Conservation (phyloP, 208 protist genomes). For the Novymonas esmeraldas region DNA sequence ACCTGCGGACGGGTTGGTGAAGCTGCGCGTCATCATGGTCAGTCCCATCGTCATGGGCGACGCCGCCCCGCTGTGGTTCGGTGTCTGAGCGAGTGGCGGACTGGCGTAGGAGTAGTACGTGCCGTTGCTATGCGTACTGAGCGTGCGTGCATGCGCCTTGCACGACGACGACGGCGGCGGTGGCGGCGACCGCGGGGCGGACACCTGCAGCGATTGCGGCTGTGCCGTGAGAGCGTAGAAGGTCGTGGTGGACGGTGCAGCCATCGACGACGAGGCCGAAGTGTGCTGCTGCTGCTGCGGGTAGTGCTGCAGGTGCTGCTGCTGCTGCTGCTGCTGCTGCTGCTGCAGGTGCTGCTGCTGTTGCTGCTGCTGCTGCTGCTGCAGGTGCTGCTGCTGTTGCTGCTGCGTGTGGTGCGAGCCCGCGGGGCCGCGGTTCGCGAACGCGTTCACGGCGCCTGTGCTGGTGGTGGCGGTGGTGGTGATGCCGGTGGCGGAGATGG, state of each 20-base stretch:
- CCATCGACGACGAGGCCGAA: neutral
- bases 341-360: constrained; percentile 3
- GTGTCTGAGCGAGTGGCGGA: constrained; percentile 11
- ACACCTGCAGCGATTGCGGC: neutral
- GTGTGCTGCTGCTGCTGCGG: constrained; percentile 5
- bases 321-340: constrained; percentile 1
- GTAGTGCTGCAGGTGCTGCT: neutral
- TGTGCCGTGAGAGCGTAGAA: constrained; percentile 1
- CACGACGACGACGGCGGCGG: constrained; percentile 10
- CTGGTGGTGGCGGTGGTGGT: neutral
- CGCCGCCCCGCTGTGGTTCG: constrained; percentile 18
- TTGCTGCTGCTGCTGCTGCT: neutral
- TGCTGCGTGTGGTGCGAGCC: neutral
- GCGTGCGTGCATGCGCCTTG: constrained; percentile 12
- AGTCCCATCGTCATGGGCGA: constrained; percentile 17
- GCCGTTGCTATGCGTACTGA: constrained; percentile 22
- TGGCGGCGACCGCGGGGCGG: constrained; percentile 7
- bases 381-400: neutral
- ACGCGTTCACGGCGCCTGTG: neutral
- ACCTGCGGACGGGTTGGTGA: constrained; percentile 1
- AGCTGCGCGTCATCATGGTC: constrained; percentile 13
- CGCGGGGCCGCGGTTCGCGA: neutral
- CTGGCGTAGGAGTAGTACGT: neutral
- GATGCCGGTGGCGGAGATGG: neutral
- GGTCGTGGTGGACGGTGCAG: neutral